Percentiles rank a stretch among this genome's conserved stretches.
phyloP scores from a whole-genome alignment of 2,329 filamentous ascomycete genomes.

The Claviceps pazoutovae region DNA sequence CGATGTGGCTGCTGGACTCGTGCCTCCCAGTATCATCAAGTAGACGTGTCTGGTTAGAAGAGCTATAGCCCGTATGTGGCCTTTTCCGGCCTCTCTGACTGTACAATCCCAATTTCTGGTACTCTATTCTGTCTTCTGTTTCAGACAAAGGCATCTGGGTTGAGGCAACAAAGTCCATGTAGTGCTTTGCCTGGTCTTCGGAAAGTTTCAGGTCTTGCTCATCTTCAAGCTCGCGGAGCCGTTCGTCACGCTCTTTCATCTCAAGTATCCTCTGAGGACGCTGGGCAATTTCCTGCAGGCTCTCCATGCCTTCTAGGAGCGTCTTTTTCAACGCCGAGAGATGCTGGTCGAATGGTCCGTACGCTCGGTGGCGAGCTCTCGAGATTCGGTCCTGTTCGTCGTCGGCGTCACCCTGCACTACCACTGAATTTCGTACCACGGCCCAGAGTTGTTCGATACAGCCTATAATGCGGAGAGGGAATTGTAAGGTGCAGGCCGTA shows the following conservation, averaged over 20 bases:
- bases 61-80: too few relatives aligned
- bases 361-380: background rate
- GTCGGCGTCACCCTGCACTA: background rate
- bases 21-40: background rate
- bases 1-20: too few relatives aligned
- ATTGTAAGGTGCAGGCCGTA: constrained; percentile 6
- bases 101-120: background rate
- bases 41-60: background rate
- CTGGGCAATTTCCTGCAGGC: background rate
- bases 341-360: background rate
- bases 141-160: constrained; percentile 5
- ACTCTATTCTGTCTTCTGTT: background rate
- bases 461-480: constrained; percentile 1
- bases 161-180: constrained; percentile 9
- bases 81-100: background rate
- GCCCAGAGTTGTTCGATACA: constrained; percentile 1
- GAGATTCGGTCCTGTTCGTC: background rate
- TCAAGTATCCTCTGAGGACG: background rate
- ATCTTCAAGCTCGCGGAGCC: background rate
- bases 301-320: background rate
- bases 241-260: background rate
- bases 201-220: background rate
- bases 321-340: background rate
- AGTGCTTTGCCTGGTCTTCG: constrained; percentile 3
- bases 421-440: background rate